phyloP scores from a whole-genome alignment of 2,329 filamentous ascomycete genomes.

The Colletotrichum falcatum region DNA sequence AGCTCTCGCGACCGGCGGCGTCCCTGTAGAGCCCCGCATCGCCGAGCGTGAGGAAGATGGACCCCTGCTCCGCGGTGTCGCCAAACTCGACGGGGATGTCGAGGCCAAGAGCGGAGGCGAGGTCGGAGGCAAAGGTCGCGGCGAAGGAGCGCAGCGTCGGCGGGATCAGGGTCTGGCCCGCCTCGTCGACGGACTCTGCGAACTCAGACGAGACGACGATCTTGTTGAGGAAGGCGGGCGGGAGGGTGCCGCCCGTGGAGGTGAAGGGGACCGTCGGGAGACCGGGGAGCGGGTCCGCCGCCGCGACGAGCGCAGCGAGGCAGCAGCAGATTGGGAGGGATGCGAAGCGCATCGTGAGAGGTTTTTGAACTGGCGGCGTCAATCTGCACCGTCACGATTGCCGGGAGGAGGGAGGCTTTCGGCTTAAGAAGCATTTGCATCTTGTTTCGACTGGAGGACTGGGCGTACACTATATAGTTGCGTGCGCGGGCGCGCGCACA shows the following conservation, averaged over 20 bases:
- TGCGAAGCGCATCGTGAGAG: constrained; percentile 15
- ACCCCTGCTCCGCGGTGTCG: constrained; percentile 43
- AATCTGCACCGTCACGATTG: not conserved
- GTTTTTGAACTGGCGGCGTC: not conserved
- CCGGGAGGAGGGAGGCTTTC: not conserved
- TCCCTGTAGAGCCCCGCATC: constrained; percentile 55
- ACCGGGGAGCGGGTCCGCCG: constrained; percentile 39
- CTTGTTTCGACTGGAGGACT: accelerated
- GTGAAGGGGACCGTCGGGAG: constrained; percentile 53
- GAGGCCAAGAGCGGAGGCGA: constrained; percentile 47
- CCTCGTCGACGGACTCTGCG: constrained; percentile 54
- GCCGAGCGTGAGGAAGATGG: constrained; percentile 61
- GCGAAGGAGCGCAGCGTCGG: constrained; percentile 62
- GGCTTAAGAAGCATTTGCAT: too few species aligned
- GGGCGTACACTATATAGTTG: not conserved
- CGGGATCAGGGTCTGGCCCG: constrained; percentile 64
- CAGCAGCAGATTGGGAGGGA: not conserved
- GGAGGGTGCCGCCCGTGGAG: constrained; percentile 45
- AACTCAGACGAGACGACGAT: constrained; percentile 60
- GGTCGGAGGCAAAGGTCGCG: constrained; percentile 55
- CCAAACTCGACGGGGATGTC: constrained; percentile 48
- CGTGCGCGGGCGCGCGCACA: too few species aligned
- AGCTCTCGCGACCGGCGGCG: constrained; percentile 58
- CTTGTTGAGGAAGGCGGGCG: constrained; percentile 45
- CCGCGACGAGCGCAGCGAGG: not conserved